These are phyloP conservation scores for Emergomyces pasteurianus DNA, from an alignment of 2,329 filamentous ascomycete species.

Conservation along the genomic window DNA sequence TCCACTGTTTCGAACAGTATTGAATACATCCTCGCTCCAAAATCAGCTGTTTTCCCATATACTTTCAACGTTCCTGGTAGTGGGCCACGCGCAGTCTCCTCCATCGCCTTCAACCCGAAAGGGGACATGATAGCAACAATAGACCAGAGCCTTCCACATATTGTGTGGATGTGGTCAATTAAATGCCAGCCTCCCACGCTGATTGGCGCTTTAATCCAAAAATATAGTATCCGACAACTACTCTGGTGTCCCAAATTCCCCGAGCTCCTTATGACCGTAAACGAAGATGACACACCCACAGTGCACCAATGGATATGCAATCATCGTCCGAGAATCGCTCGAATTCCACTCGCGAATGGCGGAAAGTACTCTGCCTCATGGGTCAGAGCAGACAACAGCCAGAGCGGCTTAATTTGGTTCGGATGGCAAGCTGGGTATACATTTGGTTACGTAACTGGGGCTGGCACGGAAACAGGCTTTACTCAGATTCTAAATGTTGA, in stretches of 20 bases:
- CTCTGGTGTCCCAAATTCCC: constrained; percentile 28
- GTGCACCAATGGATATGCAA: constrained; percentile 18
- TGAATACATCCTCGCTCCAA: constrained; percentile 27
- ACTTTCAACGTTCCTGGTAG: constrained; percentile 19
- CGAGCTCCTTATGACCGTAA: constrained; percentile 28
- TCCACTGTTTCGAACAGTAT: constrained; percentile 20
- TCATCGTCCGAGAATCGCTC: constrained; percentile 5
- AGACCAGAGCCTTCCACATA: constrained; percentile 30
- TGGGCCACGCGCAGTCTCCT: constrained; percentile 24
- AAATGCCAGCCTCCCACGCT: constrained; percentile 15
- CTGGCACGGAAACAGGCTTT: constrained; percentile 5
- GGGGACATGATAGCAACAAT: constrained; percentile 28
- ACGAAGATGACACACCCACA: constrained; percentile 21
- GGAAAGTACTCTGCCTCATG: constrained; percentile 8
- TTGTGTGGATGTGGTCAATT: constrained; percentile 36
- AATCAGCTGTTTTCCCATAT: constrained; percentile 24
- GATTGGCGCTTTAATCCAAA: constrained; percentile 30
- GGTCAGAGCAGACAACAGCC: constrained; percentile 2
- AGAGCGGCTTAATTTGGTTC: constrained; percentile 9
- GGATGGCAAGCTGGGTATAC: constrained; percentile 7
- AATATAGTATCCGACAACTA: constrained; percentile 29
- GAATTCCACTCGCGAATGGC: constrained; percentile 1
- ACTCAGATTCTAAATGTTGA: constrained; percentile 4
- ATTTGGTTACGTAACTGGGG: constrained; percentile 6
- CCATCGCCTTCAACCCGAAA: constrained; percentile 29